Base-by-base conservation (phyloP, 1,284 basidiomycete species). In the Amylostereum areolatum region DNA sequence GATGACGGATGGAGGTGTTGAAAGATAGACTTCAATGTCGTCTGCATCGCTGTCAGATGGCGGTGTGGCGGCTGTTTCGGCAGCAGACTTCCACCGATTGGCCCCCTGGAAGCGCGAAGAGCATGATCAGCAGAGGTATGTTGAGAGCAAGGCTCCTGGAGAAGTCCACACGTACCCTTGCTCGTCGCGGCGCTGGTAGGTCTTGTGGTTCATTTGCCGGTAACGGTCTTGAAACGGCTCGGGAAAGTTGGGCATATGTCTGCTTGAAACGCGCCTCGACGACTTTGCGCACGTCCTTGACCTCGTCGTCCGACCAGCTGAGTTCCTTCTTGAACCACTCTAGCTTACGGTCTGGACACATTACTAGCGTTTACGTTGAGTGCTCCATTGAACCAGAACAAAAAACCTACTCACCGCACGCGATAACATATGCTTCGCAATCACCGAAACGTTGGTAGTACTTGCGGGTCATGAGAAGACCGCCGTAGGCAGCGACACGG, bases 361-460 rank as follows among this genome's bases (percentile, higher is more conserved):
- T 52, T 18, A 51, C 52, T 52, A 36, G 27, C 5, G 25, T 24
- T 18, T n/a, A n/a, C n/a, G n/a, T n/a, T n/a, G n/a, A n/a, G n/a
- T n/a, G n/a, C n/a, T n/a, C n/a, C n/a, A n/a, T n/a, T n/a, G n/a
- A n/a, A n/a, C n/a, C n/a, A 28, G 27, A 24, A n/a, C 27, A 34
- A 24, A 33, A 10, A 33, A 32, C n/a, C 7, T n/a, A 49, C 49
- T 18, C 48, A 61, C 59, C 48, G 10, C 59, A 60, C 0, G 57
- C 57, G 36, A 61, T 62, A 4, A 52, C 49, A 46, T 61, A 61
- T 3, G 57, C 54, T 44, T 60, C 61, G 25, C 44, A 43, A 25
- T 61, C 56, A 34, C 62, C 59, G 2, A 51, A 48, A 12, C 61
- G 50, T 2, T 54, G 52, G 43, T 58, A 55, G 39, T 61, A 62